Conservation (phyloP, 805 yeast species). For the Ascoidea asiatica region DNA sequence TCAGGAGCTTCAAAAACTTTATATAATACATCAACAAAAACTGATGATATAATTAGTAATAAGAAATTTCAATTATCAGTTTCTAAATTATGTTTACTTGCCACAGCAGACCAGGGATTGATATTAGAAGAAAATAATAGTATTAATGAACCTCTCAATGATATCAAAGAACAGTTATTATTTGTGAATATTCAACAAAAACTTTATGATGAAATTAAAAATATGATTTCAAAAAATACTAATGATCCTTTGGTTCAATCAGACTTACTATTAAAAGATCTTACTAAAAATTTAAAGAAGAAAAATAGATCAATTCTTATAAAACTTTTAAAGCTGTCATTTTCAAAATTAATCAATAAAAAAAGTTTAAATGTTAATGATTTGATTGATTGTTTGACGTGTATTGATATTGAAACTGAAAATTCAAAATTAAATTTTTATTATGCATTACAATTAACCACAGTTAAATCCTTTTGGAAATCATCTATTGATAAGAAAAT, state of each 20-base stretch:
- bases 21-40: slow-evolving; percentile 24
- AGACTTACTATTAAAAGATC: slow-evolving; percentile 12
- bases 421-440: slow-evolving; percentile 19
- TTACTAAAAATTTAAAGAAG: slow-evolving; percentile 16
- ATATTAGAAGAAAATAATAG: slow-evolving; percentile 8
- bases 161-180: slow-evolving; percentile 37
- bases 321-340: slow-evolving; percentile 11
- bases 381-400: slow-evolving; percentile 37
- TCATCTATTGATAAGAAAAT: slow-evolving; percentile 18
- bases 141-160: slow-evolving; percentile 19
- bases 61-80: slow-evolving; percentile 49
- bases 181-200: slow-evolving; percentile 35
- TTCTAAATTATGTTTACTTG: slow-evolving; percentile 55
- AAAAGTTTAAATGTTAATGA: slow-evolving; percentile 28
- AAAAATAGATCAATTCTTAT: slow-evolving; percentile 7
- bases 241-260: slow-evolving; percentile 11
- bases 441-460: slow-evolving; percentile 38
- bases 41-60: slow-evolving; percentile 28
- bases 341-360: slow-evolving; percentile 21
- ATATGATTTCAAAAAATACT: slow-evolving; percentile 13
- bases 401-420: slow-evolving; percentile 23
- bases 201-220: slow-evolving; percentile 17
- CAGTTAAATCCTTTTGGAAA: slow-evolving; percentile 20
- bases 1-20: slow-evolving; percentile 35
- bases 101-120: slow-evolving; percentile 15